phyloP scores from a whole-genome alignment of 23 red algal species.

The Cyanidium caldarium region DNA sequence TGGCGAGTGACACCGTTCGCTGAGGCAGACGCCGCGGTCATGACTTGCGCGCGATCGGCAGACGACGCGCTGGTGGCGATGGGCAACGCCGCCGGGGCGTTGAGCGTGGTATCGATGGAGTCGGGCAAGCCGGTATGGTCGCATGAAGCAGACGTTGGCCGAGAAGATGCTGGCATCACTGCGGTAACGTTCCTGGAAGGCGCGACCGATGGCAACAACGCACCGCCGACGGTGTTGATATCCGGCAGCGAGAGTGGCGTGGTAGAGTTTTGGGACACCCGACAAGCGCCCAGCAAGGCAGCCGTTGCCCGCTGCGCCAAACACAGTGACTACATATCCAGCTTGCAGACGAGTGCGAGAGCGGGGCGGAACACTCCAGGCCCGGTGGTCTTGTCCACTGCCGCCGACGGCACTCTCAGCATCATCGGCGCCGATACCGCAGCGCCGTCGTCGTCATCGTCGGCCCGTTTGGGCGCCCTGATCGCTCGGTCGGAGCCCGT shows the following conservation, averaged over 20 bases:
- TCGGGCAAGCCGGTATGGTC: not conserved
- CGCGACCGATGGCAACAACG: not conserved
- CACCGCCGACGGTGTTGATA: not conserved
- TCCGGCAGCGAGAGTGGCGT: conserved; percentile 9
- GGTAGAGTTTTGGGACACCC: not conserved
- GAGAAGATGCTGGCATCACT: not conserved
- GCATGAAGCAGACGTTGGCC: not conserved
- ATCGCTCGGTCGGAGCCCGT: not conserved
- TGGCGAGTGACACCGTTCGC: not conserved
- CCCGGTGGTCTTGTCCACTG: not conserved
- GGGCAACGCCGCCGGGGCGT: not conserved
- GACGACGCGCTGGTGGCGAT: not conserved
- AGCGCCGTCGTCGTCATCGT: not conserved
- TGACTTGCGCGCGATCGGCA: not conserved
- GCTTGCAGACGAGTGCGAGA: not conserved
- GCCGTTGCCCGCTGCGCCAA: not conserved
- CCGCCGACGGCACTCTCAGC: conserved; percentile 9
- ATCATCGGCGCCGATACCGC: not conserved
- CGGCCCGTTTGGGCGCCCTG: not conserved
- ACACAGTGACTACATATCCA: conserved; percentile 7
- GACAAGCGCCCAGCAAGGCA: not conserved
- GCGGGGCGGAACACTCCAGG: not conserved
- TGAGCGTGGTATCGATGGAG: not conserved
- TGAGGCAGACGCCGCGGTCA: not conserved
- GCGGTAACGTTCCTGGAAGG: not conserved